Evolutionary conservation across 768 basidiomycete genomes (phyloP), one percentile per base, ranked within the genome.

Genomic region (Amanita polypyramis): DNA sequence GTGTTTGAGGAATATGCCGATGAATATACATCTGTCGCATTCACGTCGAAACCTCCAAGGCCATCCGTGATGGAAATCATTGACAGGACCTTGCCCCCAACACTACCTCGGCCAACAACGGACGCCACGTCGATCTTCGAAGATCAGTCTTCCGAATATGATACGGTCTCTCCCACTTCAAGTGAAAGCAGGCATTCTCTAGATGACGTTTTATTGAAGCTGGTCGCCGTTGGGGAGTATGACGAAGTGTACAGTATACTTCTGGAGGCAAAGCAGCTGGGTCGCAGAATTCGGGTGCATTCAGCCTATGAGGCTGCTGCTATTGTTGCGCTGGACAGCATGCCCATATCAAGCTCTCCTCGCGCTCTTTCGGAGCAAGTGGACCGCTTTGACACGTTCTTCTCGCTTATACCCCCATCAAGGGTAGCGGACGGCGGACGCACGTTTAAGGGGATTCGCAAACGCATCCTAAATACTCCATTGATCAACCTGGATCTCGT

Each of bases 121-220:
- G 47, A 51, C 33, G 63, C 62, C 45, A 19, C 35, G 2, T 49
- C 56, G n/a, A 52, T 70, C 5, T 68, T 71, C 33, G 70, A 71
- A 52, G 66, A 65, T 14, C 54, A 55, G 4, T 53, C 55, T 25
- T 29, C 39, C 8, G 64, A 65, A 32, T 66, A 66, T 44, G 29
- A 41, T n/a, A 33, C 44, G 8, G 30, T 50, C 29, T 30, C 39
- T 37, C 43, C 37, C 43, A 45, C 51, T 15, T 52, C 53, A 3
- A 36, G 47, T 10, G 38, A 53, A 40, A 52, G 42, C 45, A 50
- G 33, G 40, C 43, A n/a, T 27, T 56, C 55, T 23, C 41, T 40
- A 17, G 51, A 51, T n/a, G 14, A 32, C 12, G 47, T 51, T 14
- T 57, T 69, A n/a, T 38, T 44, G 9, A 35, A 51, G 10, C 52